Base-by-base conservation (phyloP, 768 basidiomycete genomes). In the Termitomyces sp. region DNA sequence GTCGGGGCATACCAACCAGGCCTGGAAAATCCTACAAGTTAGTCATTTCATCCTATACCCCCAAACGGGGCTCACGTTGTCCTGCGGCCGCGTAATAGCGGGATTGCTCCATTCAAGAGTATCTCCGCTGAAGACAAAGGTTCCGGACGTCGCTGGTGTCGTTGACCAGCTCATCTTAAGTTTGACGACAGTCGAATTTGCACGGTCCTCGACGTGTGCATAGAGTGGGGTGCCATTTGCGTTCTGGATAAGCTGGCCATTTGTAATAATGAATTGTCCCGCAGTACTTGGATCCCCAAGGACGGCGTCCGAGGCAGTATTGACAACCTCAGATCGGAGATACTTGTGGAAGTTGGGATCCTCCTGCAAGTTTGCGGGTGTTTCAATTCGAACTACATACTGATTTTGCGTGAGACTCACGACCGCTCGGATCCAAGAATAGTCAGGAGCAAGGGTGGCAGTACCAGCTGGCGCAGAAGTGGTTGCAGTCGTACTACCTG, bases 341-440 rank as follows among this genome's bases (percentile, higher is more conserved):
- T 85, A 84, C 61, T 82, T 74, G 67, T 82, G 83, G 77, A 82
- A 83, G 67, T 83, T 80, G 3, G 81, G 81, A 35, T 74, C 77
- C 56, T 75, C 78, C 80, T 83, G 25, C 49, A 12, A 39, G n/a
- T 27, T 27, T 16, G 17, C 27, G 8, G 8, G 27, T 41, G 16
- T 23, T 23, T 4, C 27, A 14, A 6, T 5, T 21, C 14, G 5
- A 7, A 23, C 4, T 6, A n/a, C n/a, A n/a, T n/a, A n/a, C 39
- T 30, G 3, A 7, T 17, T 7, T 44, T 21, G 4, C 3, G 17
- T 21, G 9, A 7, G 32, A 70, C 79, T 55, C 63, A 81, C 80
- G 21, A 81, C 81, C 9, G 81, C 78, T 56, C 81, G 79, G 59
- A 85, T 79, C 73, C 82, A 84, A 9, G 79, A 79, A 57, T 79